Evolutionary conservation across 2,329 filamentous ascomycete genomes (phyloP).

Genomic region (Cladosporium sp.): DNA sequence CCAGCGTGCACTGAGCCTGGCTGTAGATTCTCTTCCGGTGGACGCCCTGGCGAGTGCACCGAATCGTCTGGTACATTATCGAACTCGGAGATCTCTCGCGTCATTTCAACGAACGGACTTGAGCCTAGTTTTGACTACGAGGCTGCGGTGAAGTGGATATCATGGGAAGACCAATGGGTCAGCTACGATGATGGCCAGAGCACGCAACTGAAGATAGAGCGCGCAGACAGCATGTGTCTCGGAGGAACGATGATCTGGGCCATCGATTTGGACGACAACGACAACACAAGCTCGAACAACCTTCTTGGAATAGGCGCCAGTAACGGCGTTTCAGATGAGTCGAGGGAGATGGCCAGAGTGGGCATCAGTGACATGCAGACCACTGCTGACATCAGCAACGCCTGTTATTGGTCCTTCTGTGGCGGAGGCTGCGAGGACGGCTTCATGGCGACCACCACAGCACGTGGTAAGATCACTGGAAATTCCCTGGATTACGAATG

Average conservation of each 20-base stretch:
- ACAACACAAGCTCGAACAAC: too few relatives aligned
- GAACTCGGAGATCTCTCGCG: slow-evolving; percentile 33
- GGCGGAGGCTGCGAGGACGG: too few relatives aligned
- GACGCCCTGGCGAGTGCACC: slow-evolving; percentile 28
- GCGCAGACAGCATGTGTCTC: slow-evolving; percentile 29
- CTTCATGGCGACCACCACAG: too few relatives aligned
- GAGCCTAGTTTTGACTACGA: slow-evolving; percentile 22
- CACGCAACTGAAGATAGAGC: slow-evolving; percentile 31
- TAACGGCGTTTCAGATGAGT: too few relatives aligned
- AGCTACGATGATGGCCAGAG: slow-evolving; percentile 37
- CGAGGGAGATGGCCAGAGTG: too few relatives aligned
- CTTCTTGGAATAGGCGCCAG: too few relatives aligned
- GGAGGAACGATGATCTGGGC: slow-evolving; percentile 26
- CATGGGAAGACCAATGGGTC: slow-evolving; percentile 36
- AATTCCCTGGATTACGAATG: too few relatives aligned
- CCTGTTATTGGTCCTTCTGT: too few relatives aligned
- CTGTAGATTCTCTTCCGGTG: slow-evolving; percentile 20
- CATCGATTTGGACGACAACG: slow-evolving; percentile 3
- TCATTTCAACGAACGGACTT: slow-evolving; percentile 22
- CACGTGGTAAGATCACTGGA: too few relatives aligned
- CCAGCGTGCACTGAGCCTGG: slow-evolving; percentile 18
- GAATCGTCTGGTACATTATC: slow-evolving; percentile 31
- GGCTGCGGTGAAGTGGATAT: slow-evolving; percentile 32
- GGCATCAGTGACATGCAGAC: too few relatives aligned
- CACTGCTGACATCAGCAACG: too few relatives aligned